Evolutionary conservation across 805 yeast species (phyloP), one percentile per base, ranked within the genome.

Genomic region (Metschnikowia picachoensis): DNA sequence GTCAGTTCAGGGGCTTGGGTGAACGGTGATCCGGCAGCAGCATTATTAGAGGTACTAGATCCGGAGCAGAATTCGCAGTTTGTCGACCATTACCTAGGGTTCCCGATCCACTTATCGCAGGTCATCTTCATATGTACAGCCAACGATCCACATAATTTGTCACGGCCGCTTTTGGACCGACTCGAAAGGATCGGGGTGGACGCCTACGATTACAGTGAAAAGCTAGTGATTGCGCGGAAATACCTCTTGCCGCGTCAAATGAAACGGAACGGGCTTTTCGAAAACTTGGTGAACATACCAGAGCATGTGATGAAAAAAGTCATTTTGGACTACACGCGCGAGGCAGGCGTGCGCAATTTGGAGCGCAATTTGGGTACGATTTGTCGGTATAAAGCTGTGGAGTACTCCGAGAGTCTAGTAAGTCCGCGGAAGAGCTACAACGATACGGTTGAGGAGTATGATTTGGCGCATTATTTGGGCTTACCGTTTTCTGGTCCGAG

Each of bases 21-120:
- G 34, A 82, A 83, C 56, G 96, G 97, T 9, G 96, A 89, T 58
- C 96, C 96, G 1, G 84, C 90, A 14, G 95, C 95, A 31, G 96
- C 96, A 0, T 71, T 89, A 56, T 72, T 89, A 49, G 97, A 89
- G 63, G 91, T 89, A 1, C 73, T 89, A 49, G 97, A 89, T 59
- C 96, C 97, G 0, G 96, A 89, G 61, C 96, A 89, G 60, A 89
- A 89, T 64, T 65, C 70, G 31, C 72, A 79, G 30, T 89, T 88
- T 65, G 78, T 77, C 33, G 97, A 89, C 65, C 95, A 87, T 61
- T 89, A 86, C 61, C 65, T 89, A 44, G 94, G 94, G 5, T 85
- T 89, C 66, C 95, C 96, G 0, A 74, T 89, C 16, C 96, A 89
- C 60, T 67, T 89, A 52, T 85, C 95, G 5, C 87, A 86, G 55